Base-by-base conservation (phyloP, 1,284 basidiomycete species). In the Coriolopsis trogii region DNA sequence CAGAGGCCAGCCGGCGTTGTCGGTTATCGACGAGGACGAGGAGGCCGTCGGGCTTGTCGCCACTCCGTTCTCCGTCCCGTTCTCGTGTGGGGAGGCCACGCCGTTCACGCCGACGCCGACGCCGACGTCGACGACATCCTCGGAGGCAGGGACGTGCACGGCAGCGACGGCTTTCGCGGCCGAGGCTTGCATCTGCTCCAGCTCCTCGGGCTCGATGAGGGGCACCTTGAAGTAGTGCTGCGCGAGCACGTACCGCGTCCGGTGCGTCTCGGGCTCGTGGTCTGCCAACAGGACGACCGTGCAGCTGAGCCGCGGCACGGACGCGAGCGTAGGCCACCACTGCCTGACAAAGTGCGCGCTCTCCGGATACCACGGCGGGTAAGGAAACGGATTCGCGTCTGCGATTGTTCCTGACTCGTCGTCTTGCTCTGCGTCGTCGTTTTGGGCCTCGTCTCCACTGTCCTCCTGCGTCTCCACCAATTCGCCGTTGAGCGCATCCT, bases 151-250 rank as follows among this genome's bases (percentile, higher is more conserved):
- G 1, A 34, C 29, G 37, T 46, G 46, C 1, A 38, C 45, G 13
- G 16, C 44, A 15, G 41, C 46, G 34, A 46, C 53, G 4, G 54
- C 52, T 40, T 52, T 46, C 21, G 52, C 50, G 6, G 51, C 53
- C 6, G 24, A 36, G 16, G 31, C 33, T 6, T 46, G 30, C 15
- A 55, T 24, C 24, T 56, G 51, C 3, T 53, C 55, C 10, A 46
- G 41, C 26, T 59, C 57, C 15, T 58, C 56, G 16, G 44, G 40
- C 37, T 64, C 62, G 38, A 60, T 51, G 39, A 72, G 61, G 13
- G 87, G 86, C 0, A 88, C 84, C 13, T 77, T 73, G 66, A 89
- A 88, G 65, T 89, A 89, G 65, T 89, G 87, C 58, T 89, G 86
- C 2, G 83, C 83, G 10, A 89, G 75, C n/a, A 87, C 81, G 60